Evolutionary conservation across 73 alveolate species (phyloP).

Genomic region (Paramecium primaurelia): DNA sequence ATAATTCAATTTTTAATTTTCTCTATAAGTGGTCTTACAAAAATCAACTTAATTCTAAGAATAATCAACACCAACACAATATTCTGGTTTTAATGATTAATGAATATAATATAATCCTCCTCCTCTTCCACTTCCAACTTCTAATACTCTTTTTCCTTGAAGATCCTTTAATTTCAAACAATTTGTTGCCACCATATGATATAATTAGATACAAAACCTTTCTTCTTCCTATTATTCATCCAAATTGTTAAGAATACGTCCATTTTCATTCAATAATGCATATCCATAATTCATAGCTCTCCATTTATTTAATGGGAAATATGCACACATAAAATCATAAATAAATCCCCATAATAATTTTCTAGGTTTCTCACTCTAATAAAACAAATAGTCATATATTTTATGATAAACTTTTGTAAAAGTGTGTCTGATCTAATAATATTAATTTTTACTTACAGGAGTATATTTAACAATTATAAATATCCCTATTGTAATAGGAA

Average conservation of each 20-base stretch:
- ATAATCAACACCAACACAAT: slow-evolving; percentile 81
- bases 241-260: slow-evolving; percentile 62
- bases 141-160: slow-evolving; percentile 71
- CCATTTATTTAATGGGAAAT: slow-evolving; percentile 64
- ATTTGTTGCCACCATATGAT: slow-evolving; percentile 68
- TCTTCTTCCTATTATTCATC: slow-evolving; percentile 67
- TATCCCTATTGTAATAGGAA: not conserved
- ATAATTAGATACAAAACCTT: slow-evolving; percentile 66
- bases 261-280: slow-evolving; percentile 72
- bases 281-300: slow-evolving; percentile 80
- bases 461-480: not conserved
- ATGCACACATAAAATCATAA: slow-evolving; percentile 67
- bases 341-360: slow-evolving; percentile 69
- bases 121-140: slow-evolving; percentile 93
- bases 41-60: slow-evolving; percentile 65
- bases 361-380: slow-evolving; percentile 69
- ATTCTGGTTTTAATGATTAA: slow-evolving; percentile 60
- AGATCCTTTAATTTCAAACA: slow-evolving; percentile 52
- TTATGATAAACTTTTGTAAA: not conserved
- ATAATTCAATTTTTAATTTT: slow-evolving; percentile 42
- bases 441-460: not conserved
- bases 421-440: not conserved
- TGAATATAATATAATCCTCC: slow-evolving; percentile 83
- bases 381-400: slow-evolving; percentile 62
- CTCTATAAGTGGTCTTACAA: slow-evolving; percentile 57